Base-by-base conservation (phyloP, 129 eudicot genomes). In the Centella asiatica region DNA sequence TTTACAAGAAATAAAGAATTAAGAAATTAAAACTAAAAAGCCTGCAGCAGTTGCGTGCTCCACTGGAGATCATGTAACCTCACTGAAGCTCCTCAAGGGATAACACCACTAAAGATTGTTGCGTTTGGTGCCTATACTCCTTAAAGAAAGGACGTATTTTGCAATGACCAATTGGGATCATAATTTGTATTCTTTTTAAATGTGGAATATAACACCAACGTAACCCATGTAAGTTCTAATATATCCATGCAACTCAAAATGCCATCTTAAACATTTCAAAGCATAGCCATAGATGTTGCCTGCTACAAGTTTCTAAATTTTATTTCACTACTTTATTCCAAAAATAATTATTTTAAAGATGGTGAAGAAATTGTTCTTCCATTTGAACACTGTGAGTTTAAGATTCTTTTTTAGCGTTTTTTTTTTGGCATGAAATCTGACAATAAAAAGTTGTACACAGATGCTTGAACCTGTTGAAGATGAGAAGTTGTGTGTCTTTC, bases 401-500 rank as follows among this genome's bases (percentile, higher is more conserved):
- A 46, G 36, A 24, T 62, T 28, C 23, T 34, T n/a, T 2, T 26
- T n/a, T 34, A 26, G 27, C 27, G 39, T 10, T 27, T 55, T 60
- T 27, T 32, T 49, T 45, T 71, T 18, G 56, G n/a, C 17, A 7
- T 25, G 44, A 47, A 50, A 26, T 27, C 55, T 60, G 54, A 47
- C 64, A 44, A 66, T 67, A 20, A 60, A 49, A 66, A 67, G 55
- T 28, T 50, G 34, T 57, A 13, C 8, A 36, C 85, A 82, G 86
- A 73, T 77, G 82, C 75, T 57, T 39, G 79, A 64, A 2, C 76
- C 65, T 34, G 6, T 52, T 36, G 95, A 83, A 65, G 93, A 90
- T 60, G 89, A 90, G 77, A 81, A 76, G 81, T 73, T 90, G 22
- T 90, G 94, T 49, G 93, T 83, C 15, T 86, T 74, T 76, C 72